Evolutionary conservation across 306 rosid genomes (phyloP), one percentile per base, ranked within the genome.

Genomic region (Herpetospermum pedunculosum): DNA sequence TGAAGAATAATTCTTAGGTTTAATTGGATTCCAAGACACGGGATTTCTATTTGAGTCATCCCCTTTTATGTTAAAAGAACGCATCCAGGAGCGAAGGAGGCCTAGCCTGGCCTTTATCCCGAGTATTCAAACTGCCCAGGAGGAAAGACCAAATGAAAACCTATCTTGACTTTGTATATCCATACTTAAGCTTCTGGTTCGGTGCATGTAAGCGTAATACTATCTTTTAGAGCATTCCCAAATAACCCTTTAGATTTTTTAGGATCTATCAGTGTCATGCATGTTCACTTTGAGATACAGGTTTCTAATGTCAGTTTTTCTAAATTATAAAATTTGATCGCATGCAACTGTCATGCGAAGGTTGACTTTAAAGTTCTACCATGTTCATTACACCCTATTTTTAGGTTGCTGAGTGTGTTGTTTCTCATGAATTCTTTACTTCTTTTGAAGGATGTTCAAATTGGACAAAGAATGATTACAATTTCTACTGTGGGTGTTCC

Each of bases 391-490:
- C 32, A 38, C 15, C 3, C 67, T 30, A 59, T 1, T 8, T 18
- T 63, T 37, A 21, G 18, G 50, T 64, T 38, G 52, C 26, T 34
- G 29, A 67, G 34, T 41, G 19, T 23, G 35, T n/a, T n/a, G n/a
- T 68, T 68, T 23, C 53, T 68, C 23, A 43, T 40, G 68, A 49
- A 52, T 46, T 76, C 73, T 77, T 73, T 52, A 19, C 43, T 15
- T 46, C 72, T 68, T 72, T 40, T 53, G 3, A 35, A 93, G 98
- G 98, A 91, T 76, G 81, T 91, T 73, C 87, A 85, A 91, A 94
- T 94, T 83, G 98, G 98, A 75, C 97, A 94, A 85, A 85, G 98
- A 83, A 89, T 94, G 98, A 94, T 94, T 70, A 94, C 98, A 75
- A 89, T 94, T 63, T 91, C 97, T 72, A 94, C 98, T 3, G 98